Conservation (phyloP, 495 filamentous ascomycete species). For the Bathelium albidoporum region DNA sequence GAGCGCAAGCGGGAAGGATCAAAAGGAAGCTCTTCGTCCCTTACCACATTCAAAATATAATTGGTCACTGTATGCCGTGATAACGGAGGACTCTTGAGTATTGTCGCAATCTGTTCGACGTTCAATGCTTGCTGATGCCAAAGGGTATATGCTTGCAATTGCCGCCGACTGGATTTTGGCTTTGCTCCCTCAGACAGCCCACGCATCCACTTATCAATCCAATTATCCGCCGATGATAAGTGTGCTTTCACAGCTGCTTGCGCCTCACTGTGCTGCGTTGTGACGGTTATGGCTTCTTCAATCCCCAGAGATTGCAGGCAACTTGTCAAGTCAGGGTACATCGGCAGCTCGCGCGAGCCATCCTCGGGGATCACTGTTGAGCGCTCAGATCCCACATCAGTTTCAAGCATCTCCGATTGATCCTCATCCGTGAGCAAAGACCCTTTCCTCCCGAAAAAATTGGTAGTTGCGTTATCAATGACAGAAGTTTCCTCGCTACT, state of each 20-base stretch:
- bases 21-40: conserved; percentile 19
- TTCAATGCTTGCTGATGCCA: conserved; percentile 43
- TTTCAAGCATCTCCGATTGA: not conserved
- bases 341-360: not conserved
- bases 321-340: not conserved
- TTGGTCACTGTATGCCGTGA: conserved; percentile 36
- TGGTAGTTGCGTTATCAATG: not conserved
- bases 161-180: conserved; percentile 17
- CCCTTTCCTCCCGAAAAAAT: not conserved
- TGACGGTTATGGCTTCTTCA: not conserved
- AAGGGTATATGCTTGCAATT: conserved; percentile 51
- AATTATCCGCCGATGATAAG: conserved; percentile 13
- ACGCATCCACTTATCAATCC: conserved; percentile 12
- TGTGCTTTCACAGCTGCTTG: not conserved
- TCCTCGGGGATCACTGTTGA: not conserved
- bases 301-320: not conserved
- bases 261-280: not conserved
- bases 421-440: not conserved
- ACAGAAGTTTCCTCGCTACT: not conserved
- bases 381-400: not conserved
- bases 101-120: conserved; percentile 35
- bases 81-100: conserved; percentile 48
- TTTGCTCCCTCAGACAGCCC: conserved; percentile 13
- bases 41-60: conserved; percentile 38
- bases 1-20: not conserved